Conservation (phyloP, 495 filamentous ascomycete species). For the Neurospora sp. region DNA sequence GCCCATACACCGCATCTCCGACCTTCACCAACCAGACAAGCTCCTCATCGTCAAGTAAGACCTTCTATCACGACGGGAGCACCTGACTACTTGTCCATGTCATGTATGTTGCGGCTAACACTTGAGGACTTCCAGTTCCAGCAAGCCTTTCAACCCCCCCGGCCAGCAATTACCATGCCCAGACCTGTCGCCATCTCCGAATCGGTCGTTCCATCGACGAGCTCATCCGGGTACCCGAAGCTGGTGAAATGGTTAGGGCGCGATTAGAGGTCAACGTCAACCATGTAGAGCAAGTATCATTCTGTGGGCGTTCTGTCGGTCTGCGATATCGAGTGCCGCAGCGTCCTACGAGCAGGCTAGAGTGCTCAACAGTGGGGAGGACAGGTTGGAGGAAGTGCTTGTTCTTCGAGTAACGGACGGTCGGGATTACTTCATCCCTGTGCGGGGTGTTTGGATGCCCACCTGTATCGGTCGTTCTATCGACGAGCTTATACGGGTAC, state of each 20-base stretch:
- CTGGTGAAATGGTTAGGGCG: slow-evolving; percentile 65
- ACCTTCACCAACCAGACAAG: too few relatives aligned
- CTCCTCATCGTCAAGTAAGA: too few relatives aligned
- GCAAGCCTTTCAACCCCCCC: not conserved
- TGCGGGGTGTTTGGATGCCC: slow-evolving; percentile 66
- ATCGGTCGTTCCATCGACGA: too few relatives aligned
- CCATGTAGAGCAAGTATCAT: slow-evolving; percentile 30
- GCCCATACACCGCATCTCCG: too few relatives aligned
- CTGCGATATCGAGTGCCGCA: too few relatives aligned
- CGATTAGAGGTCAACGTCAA: slow-evolving; percentile 54
- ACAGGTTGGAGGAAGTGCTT: slow-evolving; percentile 71
- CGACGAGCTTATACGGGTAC: slow-evolving; percentile 75
- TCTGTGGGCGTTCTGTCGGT: too few relatives aligned
- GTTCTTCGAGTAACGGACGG: slow-evolving; percentile 80
- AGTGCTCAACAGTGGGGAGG: slow-evolving; percentile 57
- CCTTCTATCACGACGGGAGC: not conserved
- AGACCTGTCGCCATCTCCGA: not conserved
- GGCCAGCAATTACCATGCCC: not conserved
- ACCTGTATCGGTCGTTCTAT: slow-evolving; percentile 77
- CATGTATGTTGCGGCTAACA: not conserved
- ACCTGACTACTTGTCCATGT: not conserved
- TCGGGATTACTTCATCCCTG: slow-evolving; percentile 82
- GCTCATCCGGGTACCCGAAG: too few relatives aligned
- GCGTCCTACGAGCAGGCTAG: slow-evolving; percentile 36
- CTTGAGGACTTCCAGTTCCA: not conserved